phyloP scores from a whole-genome alignment of 306 rosid species.

The Myrica gale region DNA sequence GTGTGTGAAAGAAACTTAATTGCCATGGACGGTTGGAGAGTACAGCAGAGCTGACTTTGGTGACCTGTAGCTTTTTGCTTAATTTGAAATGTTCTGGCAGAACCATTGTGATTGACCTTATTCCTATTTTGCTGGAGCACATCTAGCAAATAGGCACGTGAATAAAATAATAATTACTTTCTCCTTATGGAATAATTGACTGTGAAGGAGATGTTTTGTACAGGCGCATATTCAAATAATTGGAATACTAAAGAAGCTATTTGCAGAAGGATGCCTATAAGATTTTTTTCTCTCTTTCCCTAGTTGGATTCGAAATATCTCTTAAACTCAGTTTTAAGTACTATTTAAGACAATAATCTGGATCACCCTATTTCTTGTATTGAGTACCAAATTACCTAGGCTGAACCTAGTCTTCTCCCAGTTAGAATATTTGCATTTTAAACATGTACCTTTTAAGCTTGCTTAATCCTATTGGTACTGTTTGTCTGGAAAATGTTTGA shows the following conservation, averaged over 20 bases:
- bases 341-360: not conserved
- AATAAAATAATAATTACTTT: too few relatives aligned
- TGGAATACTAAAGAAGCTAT: not conserved
- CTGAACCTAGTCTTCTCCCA: not conserved
- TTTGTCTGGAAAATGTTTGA: not conserved
- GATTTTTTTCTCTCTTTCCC: not conserved
- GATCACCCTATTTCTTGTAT: not conserved
- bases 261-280: not conserved
- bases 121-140: too few relatives aligned
- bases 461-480: not conserved
- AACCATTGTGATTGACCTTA: too few relatives aligned
- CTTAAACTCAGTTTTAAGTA: not conserved
- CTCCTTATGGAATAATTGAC: too few relatives aligned
- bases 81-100: not conserved
- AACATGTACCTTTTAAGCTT: not conserved
- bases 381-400: not conserved
- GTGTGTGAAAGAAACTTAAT: too few relatives aligned
- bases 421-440: not conserved
- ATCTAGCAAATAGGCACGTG: too few relatives aligned
- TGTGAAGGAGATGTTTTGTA: too few relatives aligned
- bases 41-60: too few relatives aligned
- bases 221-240: not conserved
- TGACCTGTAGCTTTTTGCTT: too few relatives aligned
- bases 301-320: not conserved
- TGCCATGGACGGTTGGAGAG: too few relatives aligned